Conservation (phyloP, 1,284 basidiomycete species). For the Meripilus lineatus region DNA sequence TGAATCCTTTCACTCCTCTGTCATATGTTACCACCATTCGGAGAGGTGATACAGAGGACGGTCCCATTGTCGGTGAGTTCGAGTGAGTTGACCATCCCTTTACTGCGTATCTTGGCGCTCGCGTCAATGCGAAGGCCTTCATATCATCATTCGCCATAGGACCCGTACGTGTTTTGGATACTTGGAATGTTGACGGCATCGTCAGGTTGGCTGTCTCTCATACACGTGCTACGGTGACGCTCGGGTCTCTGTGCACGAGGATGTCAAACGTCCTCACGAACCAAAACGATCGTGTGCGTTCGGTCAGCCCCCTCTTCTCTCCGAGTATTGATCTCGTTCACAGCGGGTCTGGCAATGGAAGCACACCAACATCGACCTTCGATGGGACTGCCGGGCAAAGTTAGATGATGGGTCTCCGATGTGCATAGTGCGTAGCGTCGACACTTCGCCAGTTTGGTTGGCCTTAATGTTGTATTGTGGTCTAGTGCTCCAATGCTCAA, state of each 20-base stretch:
- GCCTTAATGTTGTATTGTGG: neutral
- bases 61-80: constrained; percentile 38
- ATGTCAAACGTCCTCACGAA: constrained; percentile 33
- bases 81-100: constrained; percentile 29
- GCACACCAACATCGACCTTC: constrained; percentile 27
- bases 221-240: constrained; percentile 33
- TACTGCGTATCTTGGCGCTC: neutral
- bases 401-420: constrained; percentile 41
- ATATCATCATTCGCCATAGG: too few relatives aligned
- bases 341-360: constrained; percentile 38
- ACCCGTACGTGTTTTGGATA: too few relatives aligned
- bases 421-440: constrained; percentile 32
- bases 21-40: constrained; percentile 38
- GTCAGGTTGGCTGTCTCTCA: constrained; percentile 34
- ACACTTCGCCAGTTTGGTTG: too few relatives aligned
- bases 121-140: neutral
- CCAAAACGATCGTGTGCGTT: constrained; percentile 10
- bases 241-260: constrained; percentile 33
- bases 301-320: neutral
- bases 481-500: constrained; percentile 28
- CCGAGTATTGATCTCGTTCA: neutral
- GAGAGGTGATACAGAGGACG: constrained; percentile 25
- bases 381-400: constrained; percentile 39
- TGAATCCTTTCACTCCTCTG: constrained; percentile 40
- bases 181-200: too few relatives aligned